Evolutionary conservation across 148 eudicot species (phyloP), one percentile per base, ranked within the genome.

Genomic region (Arctostaphylos glauca): DNA sequence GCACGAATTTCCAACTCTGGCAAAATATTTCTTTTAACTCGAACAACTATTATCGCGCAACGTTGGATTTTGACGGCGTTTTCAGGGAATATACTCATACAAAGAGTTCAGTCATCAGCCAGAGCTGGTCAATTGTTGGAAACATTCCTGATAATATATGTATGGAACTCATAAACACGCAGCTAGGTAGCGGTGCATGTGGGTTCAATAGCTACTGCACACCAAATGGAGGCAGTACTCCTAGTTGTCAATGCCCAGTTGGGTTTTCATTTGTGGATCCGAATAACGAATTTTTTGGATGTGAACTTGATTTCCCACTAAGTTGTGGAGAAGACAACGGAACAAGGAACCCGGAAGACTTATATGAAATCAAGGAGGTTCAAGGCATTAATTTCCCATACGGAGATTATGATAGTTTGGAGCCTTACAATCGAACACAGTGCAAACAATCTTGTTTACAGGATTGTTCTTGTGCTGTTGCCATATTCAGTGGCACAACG

Each of bases 381-480:
- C 60, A 2, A 21, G 19, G 13, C 62, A 0, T 52, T 18, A 31
- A 76, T 43, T 81, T 76, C 77, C 52, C 48, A 44, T 10, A 1
- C 10, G 83, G 58, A 25, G 74, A 54, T 41, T 81, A 81, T 44
- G 76, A 56, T 13, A 25, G 1, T 2, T 72, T 54, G 54, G 38
- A 44, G 0, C 67, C 76, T 55, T 56, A 81, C 16, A 41, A 72
- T 47, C 21, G 44, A 16, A 74, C 16, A 38, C 67, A 72, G 7
- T 81, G 83, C 53, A 18, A 44, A 41, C 62, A 50, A 43, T n/a
- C 83, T 71, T 81, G 83, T 73, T 48, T 81, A 41, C 53, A 38
- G 2, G 78, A 81, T 44, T 81, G 83, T 46, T 44, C 12, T 19
- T 81, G 83, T 49, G 78, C 5, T 2, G 79, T 62, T 55, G 72